Evolutionary conservation across 306 rosid species (phyloP), one percentile per base, ranked within the genome.

Genomic region (Malus sylvestris): DNA sequence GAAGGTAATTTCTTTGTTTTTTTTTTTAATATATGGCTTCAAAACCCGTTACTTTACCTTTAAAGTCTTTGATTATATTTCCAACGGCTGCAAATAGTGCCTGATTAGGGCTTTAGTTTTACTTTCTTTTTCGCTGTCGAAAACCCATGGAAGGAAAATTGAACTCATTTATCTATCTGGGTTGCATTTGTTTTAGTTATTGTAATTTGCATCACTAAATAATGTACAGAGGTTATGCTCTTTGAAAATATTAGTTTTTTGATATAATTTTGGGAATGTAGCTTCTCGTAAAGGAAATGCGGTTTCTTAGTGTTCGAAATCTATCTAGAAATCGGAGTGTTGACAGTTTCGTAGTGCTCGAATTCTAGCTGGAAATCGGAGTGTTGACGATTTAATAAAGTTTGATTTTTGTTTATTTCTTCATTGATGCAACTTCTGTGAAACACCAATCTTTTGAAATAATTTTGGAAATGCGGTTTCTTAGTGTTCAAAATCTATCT

Each of bases 1-100:
- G 86, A 87, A 64, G 97, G 97, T 92, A 71, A 30, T 52, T 18
- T 46, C 68, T 32, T 32, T 42, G 73, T 25, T 8, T n/a, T 72
- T 72, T 8, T n/a, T 72, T 30, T 49, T 19, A 2, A 49, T 49
- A 49, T 18, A 1, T 68, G 40, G 57, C 30, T 78, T 68, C 20
- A 8, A 55, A 35, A 33, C 3, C 15, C 11, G 2, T 63, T 59
- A 57, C 11, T 44, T 52, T 46, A 20, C 7, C 59, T 35, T 18
- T 3, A 16, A 46, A 46, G 70, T 23, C 12, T 11, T 6, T 64
- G 6, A 32, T 64, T 53, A 1, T 32, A 16, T 76, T 55, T 8
- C 59, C n/a, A 4, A 8, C 1, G 1, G 45, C 18, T 13, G 20
- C 4, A 19, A 38, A 25, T 12, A 25, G 8, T 29, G 14, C 46